phyloP scores from a whole-genome alignment of 176 grass and related monocot species.

The Carex myosuroides region DNA sequence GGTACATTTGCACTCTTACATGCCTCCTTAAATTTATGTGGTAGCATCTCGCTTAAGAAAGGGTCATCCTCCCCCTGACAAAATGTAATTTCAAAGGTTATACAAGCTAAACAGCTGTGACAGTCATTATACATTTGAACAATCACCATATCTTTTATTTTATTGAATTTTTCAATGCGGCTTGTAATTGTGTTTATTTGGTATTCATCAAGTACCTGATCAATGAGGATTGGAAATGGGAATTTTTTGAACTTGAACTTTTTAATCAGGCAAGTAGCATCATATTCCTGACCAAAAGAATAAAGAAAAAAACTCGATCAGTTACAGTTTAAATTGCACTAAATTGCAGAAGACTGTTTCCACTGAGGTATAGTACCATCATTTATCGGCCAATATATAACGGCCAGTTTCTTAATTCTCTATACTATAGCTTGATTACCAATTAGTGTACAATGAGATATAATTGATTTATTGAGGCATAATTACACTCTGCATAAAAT shows the following conservation, averaged over 20 bases:
- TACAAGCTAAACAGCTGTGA: not conserved
- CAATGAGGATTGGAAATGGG: conserved; percentile 71
- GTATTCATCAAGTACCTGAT: conserved; percentile 54
- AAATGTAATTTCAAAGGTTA: conserved; percentile 11
- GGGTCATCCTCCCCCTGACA: conserved; percentile 68
- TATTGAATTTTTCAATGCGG: not conserved
- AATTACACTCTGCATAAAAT: not conserved
- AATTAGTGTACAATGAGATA: not conserved
- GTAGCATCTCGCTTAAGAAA: conserved; percentile 75
- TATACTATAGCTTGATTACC: not conserved
- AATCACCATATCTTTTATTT: not conserved
- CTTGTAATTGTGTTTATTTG: not conserved
- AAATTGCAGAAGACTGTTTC: not conserved
- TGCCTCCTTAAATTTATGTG: conserved; percentile 62
- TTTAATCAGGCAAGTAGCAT: conserved; percentile 62
- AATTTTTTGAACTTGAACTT: conserved; percentile 36
- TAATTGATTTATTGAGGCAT: not conserved
- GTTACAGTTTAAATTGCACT: not conserved
- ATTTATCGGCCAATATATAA: not conserved
- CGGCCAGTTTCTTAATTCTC: not conserved
- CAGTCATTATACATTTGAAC: not conserved
- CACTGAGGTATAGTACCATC: not conserved
- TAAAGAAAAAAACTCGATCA: not conserved
- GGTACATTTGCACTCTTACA: conserved; percentile 50
- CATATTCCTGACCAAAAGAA: conserved; percentile 56